Percentiles rank a stretch among this genome's conserved stretches.
These are phyloP conservation scores for Saturnispora diversa DNA, from an alignment of 805 yeast species.

Conservation along the genomic window DNA sequence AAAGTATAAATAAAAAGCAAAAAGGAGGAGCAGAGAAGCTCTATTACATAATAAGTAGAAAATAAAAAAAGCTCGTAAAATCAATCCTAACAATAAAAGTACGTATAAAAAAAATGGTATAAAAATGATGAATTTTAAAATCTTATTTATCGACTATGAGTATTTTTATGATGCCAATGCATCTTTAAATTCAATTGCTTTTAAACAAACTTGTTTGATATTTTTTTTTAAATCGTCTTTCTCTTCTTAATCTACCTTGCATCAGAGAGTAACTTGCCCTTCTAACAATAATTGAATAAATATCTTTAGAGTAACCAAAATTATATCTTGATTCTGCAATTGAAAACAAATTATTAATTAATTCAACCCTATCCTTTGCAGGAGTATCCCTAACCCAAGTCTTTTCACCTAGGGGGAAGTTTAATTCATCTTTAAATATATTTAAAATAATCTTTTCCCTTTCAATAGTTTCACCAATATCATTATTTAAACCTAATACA, in stretches of 20 bases:
- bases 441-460: constrained; percentile 47
- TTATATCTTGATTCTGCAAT: constrained; percentile 41
- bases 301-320: constrained; percentile 43
- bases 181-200: no score
- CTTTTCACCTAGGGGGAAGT: constrained; percentile 65
- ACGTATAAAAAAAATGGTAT: no score
- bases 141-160: no score
- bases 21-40: no score
- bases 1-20: no score
- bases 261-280: constrained; percentile 74
- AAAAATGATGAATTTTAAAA: no score
- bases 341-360: constrained; percentile 41
- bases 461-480: constrained; percentile 46
- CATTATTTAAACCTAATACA: constrained; percentile 40
- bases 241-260: constrained; percentile 70
- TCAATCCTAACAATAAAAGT: no score
- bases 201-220: no score
- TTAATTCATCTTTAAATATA: constrained; percentile 48
- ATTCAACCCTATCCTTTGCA: constrained; percentile 38
- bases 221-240: constrained; percentile 44
- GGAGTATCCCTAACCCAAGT: constrained; percentile 83
- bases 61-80: no score
- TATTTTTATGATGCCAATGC: no score
- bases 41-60: no score
- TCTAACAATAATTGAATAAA: constrained; percentile 65